Evolutionary conservation across 2,329 filamentous ascomycete genomes (phyloP), one percentile per base, ranked within the genome.

Genomic region (Talaromyces islandicus): DNA sequence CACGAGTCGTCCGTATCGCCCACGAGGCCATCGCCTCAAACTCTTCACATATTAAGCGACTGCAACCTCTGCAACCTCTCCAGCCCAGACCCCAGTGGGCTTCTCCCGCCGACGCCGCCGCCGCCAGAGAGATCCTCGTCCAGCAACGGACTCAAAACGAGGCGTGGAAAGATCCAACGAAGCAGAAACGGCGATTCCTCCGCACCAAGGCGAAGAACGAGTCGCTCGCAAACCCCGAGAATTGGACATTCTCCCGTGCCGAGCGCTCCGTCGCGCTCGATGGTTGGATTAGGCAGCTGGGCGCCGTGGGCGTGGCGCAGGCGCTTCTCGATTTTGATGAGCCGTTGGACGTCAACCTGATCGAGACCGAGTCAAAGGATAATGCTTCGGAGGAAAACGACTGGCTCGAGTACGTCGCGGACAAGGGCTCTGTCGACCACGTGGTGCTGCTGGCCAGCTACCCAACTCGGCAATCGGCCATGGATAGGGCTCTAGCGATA

Each of bases 151-250:
- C 25, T 1, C 29, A 54, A 19, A 29, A 19, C 56, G 21, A 27
- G 24, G 32, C 56, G n/a, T 58, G 50, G 48, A 58, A 43, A 32
- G 50, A 54, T 7, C 56, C 56, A 6, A 25, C 30, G 11, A 54
- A 58, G 24, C 56, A 58, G 24, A 58, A 58, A 43, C 30, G 56
- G 30, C 56, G 56, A 17, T 52, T 58, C 9, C 25, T 58, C 19
- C 56, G 56, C 9, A 12, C 56, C n/a, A 58, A 54, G 21, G 21
- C 19, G 7, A 38, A 58, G 30, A 58, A 58, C 19, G 56, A 53
- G 24, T 32, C 29, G 3, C 30, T 58, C 1, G 19, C 56, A 3
- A 41, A 58, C 10, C 56, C 56, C 10, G 48, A 43, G 4, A 58
- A 52, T 4, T 58, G 56, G 56, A 17, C 3, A 6, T 58, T 58